A percentile compares a stretch with the other conserved stretches of the same genome.
phyloP scores from a whole-genome alignment of 2,329 filamentous ascomycete species.

The Domatiomyces globalis region DNA sequence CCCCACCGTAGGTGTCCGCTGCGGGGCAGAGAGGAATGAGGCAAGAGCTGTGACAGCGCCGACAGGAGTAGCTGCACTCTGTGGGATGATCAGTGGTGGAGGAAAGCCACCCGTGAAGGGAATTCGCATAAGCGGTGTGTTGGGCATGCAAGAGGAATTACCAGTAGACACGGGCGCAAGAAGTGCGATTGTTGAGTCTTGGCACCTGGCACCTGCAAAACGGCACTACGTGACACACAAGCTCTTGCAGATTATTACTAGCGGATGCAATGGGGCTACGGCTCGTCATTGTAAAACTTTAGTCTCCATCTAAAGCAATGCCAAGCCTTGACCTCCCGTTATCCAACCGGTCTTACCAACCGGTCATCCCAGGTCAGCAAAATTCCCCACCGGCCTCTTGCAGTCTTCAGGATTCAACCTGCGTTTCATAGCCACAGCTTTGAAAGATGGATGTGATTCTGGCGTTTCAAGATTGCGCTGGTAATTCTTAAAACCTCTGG shows the following conservation, averaged over 20 bases:
- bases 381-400: too few species aligned
- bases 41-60: slow-evolving; percentile 66
- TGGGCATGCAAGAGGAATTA: background rate
- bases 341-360: background rate
- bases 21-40: slow-evolving; percentile 52
- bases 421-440: too few species aligned
- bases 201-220: background rate
- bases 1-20: slow-evolving; percentile 20
- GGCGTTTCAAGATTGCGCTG: too few species aligned
- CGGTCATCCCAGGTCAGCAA: too few species aligned
- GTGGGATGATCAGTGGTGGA: slow-evolving; percentile 58
- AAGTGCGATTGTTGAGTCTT: background rate
- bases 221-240: too few species aligned
- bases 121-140: slow-evolving; percentile 65
- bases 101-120: slow-evolving; percentile 78
- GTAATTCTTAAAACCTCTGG: too few species aligned
- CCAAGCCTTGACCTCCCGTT: background rate
- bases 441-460: too few species aligned
- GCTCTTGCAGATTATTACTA: too few species aligned
- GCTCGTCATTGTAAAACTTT: background rate
- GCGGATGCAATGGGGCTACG: too few species aligned
- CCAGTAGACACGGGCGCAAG: background rate
- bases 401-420: background rate
- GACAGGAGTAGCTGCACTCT: slow-evolving; percentile 51
- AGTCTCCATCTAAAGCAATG: background rate